phyloP scores from a whole-genome alignment of 2,329 filamentous ascomycete genomes.

The Trichoderma sp. region DNA sequence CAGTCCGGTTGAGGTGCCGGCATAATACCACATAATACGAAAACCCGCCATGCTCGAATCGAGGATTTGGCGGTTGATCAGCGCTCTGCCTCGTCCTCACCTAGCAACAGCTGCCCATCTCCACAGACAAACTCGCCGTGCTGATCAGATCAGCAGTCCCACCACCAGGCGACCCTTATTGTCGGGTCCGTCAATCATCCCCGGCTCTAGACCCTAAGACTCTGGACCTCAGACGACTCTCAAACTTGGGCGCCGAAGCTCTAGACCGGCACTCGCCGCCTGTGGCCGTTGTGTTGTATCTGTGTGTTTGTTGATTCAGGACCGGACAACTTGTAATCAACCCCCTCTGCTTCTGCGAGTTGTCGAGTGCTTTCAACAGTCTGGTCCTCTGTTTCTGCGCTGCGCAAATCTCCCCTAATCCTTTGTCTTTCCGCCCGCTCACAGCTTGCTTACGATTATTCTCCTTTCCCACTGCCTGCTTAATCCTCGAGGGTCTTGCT shows the following conservation, averaged over 20 bases:
- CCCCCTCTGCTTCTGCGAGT: background rate
- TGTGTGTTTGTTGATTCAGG: background rate
- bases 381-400: background rate
- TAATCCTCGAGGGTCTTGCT: background rate
- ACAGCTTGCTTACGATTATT: background rate
- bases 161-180: slow-evolving; percentile 14
- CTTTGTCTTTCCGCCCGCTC: background rate
- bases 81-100: background rate
- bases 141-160: slow-evolving; percentile 20
- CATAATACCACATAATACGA: background rate
- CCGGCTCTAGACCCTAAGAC: background rate
- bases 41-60: background rate
- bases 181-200: slow-evolving; percentile 14
- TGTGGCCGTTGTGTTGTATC: background rate
- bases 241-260: background rate
- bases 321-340: background rate
- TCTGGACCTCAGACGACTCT: background rate
- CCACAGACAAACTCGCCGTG: slow-evolving; percentile 8
- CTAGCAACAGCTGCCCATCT: slow-evolving; percentile 5
- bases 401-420: background rate
- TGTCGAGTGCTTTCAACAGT: background rate
- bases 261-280: background rate
- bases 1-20: background rate
- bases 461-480: background rate
- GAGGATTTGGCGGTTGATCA: slow-evolving; percentile 5